These are phyloP conservation scores for Xylariomycetidae sp. DNA, from an alignment of 2,329 filamentous ascomycete genomes.

Conservation along the genomic window DNA sequence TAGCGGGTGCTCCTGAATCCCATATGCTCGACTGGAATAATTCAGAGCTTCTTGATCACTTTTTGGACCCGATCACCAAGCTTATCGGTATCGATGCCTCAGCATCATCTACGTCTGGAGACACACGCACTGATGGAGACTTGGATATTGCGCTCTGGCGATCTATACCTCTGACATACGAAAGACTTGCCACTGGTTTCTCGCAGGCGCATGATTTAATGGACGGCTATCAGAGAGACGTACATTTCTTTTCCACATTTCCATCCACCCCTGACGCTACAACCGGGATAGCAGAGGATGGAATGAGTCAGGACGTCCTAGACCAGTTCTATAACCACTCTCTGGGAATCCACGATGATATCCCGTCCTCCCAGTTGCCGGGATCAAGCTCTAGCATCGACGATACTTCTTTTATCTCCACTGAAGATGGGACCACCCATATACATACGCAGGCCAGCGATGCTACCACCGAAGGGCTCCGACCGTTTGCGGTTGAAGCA, in stretches of 20 bases:
- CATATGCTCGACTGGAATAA: slow-evolving; percentile 19
- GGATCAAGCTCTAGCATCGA: slow-evolving; percentile 23
- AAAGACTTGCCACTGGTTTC: slow-evolving; percentile 46
- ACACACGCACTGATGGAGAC: too few species aligned
- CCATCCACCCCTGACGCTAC: slow-evolving; percentile 30
- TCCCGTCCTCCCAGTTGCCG: slow-evolving; percentile 57
- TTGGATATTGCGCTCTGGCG: slow-evolving; percentile 48
- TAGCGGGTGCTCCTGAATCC: slow-evolving; percentile 23
- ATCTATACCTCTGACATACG: slow-evolving; percentile 43
- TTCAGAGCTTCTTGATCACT: slow-evolving; percentile 41
- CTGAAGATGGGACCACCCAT: slow-evolving; percentile 20
- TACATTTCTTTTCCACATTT: slow-evolving; percentile 45
- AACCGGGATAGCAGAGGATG: slow-evolving; percentile 24
- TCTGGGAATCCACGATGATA: slow-evolving; percentile 62
- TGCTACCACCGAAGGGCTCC: slow-evolving; percentile 12
- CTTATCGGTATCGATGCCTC: too few species aligned
- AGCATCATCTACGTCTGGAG: too few species aligned
- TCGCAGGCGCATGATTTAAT: slow-evolving; percentile 43
- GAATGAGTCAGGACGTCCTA: slow-evolving; percentile 35
- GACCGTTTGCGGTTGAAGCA: slow-evolving; percentile 21
- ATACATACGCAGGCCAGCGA: slow-evolving; percentile 25
- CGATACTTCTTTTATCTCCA: slow-evolving; percentile 34
- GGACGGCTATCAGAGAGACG: slow-evolving; percentile 25
- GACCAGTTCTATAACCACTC: slow-evolving; percentile 76
- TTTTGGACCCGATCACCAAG: slow-evolving; percentile 33